phyloP scores from a whole-genome alignment of 202 grass and related monocot genomes.

The Cymbopogon flexuosus region DNA sequence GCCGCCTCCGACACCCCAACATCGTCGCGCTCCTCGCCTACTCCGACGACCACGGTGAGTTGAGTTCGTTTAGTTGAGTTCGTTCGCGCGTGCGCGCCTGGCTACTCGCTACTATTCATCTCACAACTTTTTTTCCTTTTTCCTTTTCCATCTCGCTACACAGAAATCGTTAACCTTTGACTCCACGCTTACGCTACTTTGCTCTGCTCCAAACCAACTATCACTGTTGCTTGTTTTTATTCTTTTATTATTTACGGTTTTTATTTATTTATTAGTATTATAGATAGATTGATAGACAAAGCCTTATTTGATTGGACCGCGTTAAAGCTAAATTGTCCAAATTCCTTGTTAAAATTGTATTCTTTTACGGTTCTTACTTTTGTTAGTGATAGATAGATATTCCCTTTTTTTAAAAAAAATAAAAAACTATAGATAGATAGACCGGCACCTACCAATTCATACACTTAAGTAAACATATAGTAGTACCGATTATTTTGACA shows the following conservation, averaged over 20 bases:
- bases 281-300: no score
- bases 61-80: no score
- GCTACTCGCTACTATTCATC: no score
- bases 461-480: not conserved
- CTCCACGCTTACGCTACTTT: constrained; percentile 5
- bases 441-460: not conserved
- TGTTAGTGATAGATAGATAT: no score
- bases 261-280: no score
- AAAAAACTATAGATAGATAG: not conserved
- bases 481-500: not conserved
- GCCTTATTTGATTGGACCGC: no score
- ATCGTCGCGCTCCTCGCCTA: constrained; percentile 70
- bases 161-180: constrained; percentile 8
- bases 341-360: not conserved
- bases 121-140: not conserved
- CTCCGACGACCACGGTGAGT: constrained; percentile 73
- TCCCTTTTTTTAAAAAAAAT: no score
- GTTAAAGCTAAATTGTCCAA: no score
- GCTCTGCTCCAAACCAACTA: not conserved
- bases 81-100: no score
- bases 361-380: not conserved
- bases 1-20: constrained; percentile 49
- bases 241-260: no score
- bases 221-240: not conserved
- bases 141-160: not conserved